Conservation (phyloP, 75 land plant species). For the Pseudotsuga menziesii region DNA sequence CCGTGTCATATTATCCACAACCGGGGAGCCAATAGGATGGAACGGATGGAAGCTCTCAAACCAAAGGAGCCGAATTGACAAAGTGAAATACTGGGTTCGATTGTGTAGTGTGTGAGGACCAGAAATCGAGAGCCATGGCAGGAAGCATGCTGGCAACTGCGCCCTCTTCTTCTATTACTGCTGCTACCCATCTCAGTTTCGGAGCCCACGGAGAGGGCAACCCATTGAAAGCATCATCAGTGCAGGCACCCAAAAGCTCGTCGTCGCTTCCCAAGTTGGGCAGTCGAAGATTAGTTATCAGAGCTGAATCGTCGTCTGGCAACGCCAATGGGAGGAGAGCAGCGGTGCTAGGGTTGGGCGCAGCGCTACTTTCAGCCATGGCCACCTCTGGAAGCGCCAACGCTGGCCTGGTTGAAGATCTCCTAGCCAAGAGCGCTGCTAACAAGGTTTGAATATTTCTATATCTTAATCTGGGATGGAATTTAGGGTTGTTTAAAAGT, state of each 20-base stretch:
- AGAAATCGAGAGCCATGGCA: background rate
- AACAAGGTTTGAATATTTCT: constrained; percentile 58
- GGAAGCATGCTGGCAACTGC: constrained; percentile 4
- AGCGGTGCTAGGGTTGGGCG: constrained; percentile 38
- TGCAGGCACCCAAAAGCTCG: background rate
- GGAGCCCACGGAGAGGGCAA: background rate
- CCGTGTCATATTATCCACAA: background rate
- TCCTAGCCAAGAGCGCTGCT: constrained; percentile 74
- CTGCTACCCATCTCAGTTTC: background rate
- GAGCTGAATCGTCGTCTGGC: constrained; percentile 8
- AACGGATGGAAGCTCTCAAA: background rate
- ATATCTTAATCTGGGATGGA: background rate
- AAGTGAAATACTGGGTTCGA: background rate
- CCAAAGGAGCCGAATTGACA: background rate
- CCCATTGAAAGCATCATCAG: background rate
- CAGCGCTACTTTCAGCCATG: constrained; percentile 32
- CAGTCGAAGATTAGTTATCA: constrained; percentile 2
- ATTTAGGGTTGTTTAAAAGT: background rate
- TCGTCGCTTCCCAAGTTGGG: background rate
- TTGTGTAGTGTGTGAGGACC: background rate
- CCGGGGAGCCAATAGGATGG: too few relatives aligned
- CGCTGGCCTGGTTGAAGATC: constrained; percentile 79
- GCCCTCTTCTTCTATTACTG: background rate
- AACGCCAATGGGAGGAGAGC: constrained; percentile 32
- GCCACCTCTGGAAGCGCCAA: constrained; percentile 47